A percentile compares a stretch with the other conserved stretches of the same genome.
Conservation (phyloP, 2,329 filamentous ascomycete genomes). For the Dothideomycetidae sp. region DNA sequence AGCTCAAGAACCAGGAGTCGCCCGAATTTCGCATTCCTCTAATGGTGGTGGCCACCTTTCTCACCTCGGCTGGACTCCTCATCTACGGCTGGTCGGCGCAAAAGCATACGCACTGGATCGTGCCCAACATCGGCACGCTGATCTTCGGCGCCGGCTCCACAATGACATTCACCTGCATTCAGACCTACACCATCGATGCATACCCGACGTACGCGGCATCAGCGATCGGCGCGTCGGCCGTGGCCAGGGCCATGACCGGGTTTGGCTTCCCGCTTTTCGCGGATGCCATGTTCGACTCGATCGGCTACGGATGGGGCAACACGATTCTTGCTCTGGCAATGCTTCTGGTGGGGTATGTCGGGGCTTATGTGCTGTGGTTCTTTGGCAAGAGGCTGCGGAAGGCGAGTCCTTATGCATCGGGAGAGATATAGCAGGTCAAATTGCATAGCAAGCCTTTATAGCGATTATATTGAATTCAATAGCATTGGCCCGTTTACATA, state of each 20-base stretch:
- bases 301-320: slow-evolving; percentile 39
- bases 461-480: no score
- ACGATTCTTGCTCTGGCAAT: slow-evolving; percentile 42
- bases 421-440: no score
- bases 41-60: slow-evolving; percentile 40
- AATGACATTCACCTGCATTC: slow-evolving; percentile 43
- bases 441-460: no score
- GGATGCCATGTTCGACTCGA: slow-evolving; percentile 31
- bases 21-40: slow-evolving; percentile 35
- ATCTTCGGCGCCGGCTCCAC: slow-evolving; percentile 43
- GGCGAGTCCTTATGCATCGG: slow-evolving; percentile 22
- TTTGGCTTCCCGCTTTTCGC: slow-evolving; percentile 50
- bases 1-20: slow-evolving; percentile 24
- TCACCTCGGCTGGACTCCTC: slow-evolving; percentile 42
- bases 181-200: slow-evolving; percentile 48
- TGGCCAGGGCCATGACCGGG: slow-evolving; percentile 41
- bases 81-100: slow-evolving; percentile 47
- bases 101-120: slow-evolving; percentile 40
- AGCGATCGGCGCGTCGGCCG: slow-evolving; percentile 40
- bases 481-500: no score
- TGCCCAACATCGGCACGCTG: slow-evolving; percentile 45
- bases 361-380: slow-evolving; percentile 32
- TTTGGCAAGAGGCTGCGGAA: slow-evolving; percentile 25
- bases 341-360: slow-evolving; percentile 37
- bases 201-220: slow-evolving; percentile 35